A percentile compares a stretch with the other conserved stretches of the same genome.
Evolutionary conservation across 2,329 filamentous ascomycete genomes (phyloP).

Genomic region (Epichloe glyceriae): DNA sequence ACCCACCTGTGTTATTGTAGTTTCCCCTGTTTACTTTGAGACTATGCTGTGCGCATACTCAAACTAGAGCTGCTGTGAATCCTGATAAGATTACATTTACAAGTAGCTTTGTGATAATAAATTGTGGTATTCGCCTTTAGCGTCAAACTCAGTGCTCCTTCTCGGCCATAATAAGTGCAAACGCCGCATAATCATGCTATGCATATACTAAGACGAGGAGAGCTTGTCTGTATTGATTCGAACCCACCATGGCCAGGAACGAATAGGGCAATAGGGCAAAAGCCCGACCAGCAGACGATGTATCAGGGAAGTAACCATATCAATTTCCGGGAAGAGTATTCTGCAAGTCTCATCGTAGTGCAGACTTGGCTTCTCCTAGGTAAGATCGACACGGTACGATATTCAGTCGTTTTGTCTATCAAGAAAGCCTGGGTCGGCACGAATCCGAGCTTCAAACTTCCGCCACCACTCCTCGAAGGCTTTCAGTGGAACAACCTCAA

Average conservation of each 20-base stretch:
- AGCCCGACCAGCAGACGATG: too few relatives aligned
- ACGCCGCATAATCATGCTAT: too few relatives aligned
- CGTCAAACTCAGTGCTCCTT: too few relatives aligned
- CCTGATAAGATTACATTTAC: not conserved
- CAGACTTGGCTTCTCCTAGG: not conserved
- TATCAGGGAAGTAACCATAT: too few relatives aligned
- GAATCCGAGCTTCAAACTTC: slow-evolving; percentile 83
- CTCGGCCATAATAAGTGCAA: too few relatives aligned
- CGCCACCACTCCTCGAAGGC: slow-evolving; percentile 97
- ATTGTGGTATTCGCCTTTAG: not conserved
- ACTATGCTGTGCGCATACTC: not conserved
- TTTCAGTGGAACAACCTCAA: slow-evolving; percentile 85
- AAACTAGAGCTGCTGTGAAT: too few relatives aligned
- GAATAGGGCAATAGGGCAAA: too few relatives aligned
- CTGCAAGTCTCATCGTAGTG: too few relatives aligned
- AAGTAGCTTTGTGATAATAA: not conserved
- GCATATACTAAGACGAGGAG: too few relatives aligned
- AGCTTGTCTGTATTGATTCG: too few relatives aligned
- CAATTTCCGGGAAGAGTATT: too few relatives aligned
- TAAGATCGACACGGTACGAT: not conserved
- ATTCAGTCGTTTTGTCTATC: slow-evolving; percentile 41
- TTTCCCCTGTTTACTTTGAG: not conserved
- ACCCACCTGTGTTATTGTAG: not conserved
- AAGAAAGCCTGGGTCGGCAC: slow-evolving; percentile 77
- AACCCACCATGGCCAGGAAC: too few relatives aligned